phyloP scores from a whole-genome alignment of 2,329 filamentous ascomycete species.

The Aspergillus awamori region DNA sequence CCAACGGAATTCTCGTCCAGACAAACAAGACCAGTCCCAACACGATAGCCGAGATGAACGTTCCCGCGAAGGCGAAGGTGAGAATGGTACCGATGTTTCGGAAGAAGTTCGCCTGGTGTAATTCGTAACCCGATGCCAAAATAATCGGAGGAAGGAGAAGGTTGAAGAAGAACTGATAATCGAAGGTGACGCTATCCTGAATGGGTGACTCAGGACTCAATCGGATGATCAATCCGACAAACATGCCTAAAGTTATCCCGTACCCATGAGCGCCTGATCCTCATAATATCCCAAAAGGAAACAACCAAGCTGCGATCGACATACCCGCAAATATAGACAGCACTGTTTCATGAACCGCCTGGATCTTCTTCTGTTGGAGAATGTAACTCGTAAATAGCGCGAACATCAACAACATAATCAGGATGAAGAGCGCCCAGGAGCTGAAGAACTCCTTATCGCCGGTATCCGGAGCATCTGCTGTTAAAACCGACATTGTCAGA shows the following conservation, averaged over 20 bases:
- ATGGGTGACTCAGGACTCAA: slow-evolving; percentile 80
- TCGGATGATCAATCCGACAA: slow-evolving; percentile 85
- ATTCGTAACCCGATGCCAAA: slow-evolving; percentile 91
- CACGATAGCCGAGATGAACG: slow-evolving; percentile 95
- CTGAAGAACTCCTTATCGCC: slow-evolving; percentile 92
- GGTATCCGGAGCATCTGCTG: slow-evolving; percentile 69
- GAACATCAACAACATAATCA: slow-evolving; percentile 89
- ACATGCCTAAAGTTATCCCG: slow-evolving; percentile 69
- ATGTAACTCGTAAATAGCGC: slow-evolving; percentile 98
- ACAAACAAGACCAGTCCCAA: slow-evolving; percentile 85
- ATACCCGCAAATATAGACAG: slow-evolving; percentile 95
- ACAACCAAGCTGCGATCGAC: slow-evolving; percentile 9
- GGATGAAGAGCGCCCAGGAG: slow-evolving; percentile 96
- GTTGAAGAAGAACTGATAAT: slow-evolving; percentile 99
- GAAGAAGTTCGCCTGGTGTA: slow-evolving; percentile 99
- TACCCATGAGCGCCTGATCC: slow-evolving; percentile 15
- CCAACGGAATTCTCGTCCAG: slow-evolving; percentile 83
- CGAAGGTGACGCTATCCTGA: slow-evolving; percentile 88
- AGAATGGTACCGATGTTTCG: slow-evolving; percentile 96
- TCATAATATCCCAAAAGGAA: background rate
- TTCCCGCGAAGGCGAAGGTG: slow-evolving; percentile 96
- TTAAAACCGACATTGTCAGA: slow-evolving; percentile 26
- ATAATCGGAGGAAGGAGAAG: slow-evolving; percentile 98
- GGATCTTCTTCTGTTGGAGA: slow-evolving; percentile 93
- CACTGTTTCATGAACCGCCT: slow-evolving; percentile 96